Conservation (phyloP, 2,329 filamentous ascomycete species). For the Ophiosphaerella korrae region DNA sequence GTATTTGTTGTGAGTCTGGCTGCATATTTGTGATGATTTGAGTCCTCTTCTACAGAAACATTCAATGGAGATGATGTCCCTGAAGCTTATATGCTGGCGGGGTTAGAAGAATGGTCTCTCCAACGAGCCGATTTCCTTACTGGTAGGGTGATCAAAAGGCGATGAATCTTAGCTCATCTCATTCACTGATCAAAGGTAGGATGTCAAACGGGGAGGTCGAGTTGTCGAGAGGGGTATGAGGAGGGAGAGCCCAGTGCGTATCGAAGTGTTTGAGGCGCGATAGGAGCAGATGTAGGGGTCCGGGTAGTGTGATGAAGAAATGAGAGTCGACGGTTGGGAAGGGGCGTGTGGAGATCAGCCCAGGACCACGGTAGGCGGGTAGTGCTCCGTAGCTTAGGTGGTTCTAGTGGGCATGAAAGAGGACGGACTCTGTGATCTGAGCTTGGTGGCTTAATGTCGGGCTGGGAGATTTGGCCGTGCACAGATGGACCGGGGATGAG, state of each 20-base stretch:
- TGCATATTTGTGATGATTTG: conserved; percentile 62
- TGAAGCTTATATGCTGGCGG: conserved; percentile 17
- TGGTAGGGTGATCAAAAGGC: conserved; percentile 22
- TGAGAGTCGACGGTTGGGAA: conserved; percentile 49
- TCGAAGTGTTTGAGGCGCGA: conserved; percentile 41
- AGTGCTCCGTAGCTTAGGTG: conserved; percentile 45
- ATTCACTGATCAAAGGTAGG: conserved; percentile 24
- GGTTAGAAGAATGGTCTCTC: conserved; percentile 15
- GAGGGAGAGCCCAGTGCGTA: conserved; percentile 43
- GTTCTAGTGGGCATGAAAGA: conserved; percentile 47
- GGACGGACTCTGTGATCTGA: conserved; percentile 48
- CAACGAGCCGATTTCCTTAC: conserved; percentile 16
- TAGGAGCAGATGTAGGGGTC: conserved; percentile 48
- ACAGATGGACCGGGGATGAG: conserved; percentile 43
- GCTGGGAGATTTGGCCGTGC: conserved; percentile 40
- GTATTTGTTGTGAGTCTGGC: conserved; percentile 76
- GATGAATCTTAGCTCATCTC: conserved; percentile 41
- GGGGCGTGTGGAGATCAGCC: conserved; percentile 48
- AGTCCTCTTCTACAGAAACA: conserved; percentile 2
- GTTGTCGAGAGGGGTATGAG: conserved; percentile 14
- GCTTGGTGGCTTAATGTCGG: conserved; percentile 45
- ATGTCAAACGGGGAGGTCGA: conserved; percentile 25
- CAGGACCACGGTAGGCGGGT: conserved; percentile 51
- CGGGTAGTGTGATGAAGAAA: conserved; percentile 48
- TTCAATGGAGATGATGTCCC: conserved; percentile 10